Percentiles rank a stretch among this genome's conserved stretches.
phyloP scores from a whole-genome alignment of 805 yeast genomes.

The Metschnikowia orientalis region DNA sequence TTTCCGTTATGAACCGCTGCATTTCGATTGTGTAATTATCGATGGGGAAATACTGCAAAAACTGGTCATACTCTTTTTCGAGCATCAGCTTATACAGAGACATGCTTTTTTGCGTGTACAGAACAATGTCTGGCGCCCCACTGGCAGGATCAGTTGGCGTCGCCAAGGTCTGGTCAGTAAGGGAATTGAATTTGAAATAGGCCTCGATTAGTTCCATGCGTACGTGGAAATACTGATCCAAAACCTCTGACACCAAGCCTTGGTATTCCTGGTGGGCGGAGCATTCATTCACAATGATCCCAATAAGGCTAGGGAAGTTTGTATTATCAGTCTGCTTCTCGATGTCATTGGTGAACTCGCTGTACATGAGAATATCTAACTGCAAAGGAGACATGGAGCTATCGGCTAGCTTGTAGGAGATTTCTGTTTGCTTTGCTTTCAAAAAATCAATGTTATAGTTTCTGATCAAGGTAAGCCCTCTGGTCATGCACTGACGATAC shows the following conservation, averaged over 20 bases:
- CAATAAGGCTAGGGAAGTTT: slow-evolving; percentile 11
- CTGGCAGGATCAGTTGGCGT: slow-evolving; percentile 16
- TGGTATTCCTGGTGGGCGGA: slow-evolving; percentile 48
- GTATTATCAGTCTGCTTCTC: slow-evolving; percentile 16
- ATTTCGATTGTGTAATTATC: slow-evolving; percentile 3
- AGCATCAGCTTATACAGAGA: slow-evolving; percentile 56
- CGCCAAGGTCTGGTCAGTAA: slow-evolving; percentile 2
- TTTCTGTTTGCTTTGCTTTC: slow-evolving; percentile 17
- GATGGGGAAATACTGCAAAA: slow-evolving; percentile 45
- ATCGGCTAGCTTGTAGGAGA: slow-evolving; percentile 6
- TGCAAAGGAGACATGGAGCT: slow-evolving; percentile 9
- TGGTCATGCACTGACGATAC: slow-evolving; percentile 77
- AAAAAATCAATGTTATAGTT: slow-evolving; percentile 55
- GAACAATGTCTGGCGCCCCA: slow-evolving; percentile 36
- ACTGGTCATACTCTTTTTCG: slow-evolving; percentile 58
- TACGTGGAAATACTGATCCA: slow-evolving; percentile 55
- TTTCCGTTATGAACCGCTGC: slow-evolving; percentile 17
- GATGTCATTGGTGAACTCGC: slow-evolving; percentile 14
- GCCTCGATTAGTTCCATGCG: slow-evolving; percentile 49
- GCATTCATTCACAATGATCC: slow-evolving; percentile 14
- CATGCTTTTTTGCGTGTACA: slow-evolving; percentile 58
- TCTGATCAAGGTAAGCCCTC: slow-evolving; percentile 71
- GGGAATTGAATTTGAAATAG: slow-evolving; percentile 23
- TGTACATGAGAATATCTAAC: slow-evolving; percentile 18
- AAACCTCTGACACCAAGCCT: slow-evolving; percentile 66